These are phyloP conservation scores for Pistacia vera DNA, from an alignment of 345 rosid species.

Conservation along the genomic window DNA sequence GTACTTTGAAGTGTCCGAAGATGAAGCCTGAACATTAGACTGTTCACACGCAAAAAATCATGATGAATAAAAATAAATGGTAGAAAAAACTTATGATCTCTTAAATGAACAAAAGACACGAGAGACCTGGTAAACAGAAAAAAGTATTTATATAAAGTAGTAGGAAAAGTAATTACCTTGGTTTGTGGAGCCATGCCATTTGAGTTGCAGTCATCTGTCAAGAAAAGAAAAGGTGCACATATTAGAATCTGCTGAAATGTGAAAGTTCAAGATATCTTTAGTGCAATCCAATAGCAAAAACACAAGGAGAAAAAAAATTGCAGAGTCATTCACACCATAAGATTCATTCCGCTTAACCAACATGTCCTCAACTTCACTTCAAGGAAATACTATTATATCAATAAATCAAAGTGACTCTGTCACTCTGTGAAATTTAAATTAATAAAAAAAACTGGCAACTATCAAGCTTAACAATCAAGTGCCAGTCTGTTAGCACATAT, in stretches of 20 bases:
- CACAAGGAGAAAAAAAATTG: background rate
- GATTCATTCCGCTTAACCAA: background rate
- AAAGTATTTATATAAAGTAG: background rate
- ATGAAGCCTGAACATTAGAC: conserved; percentile 36
- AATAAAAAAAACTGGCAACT: background rate
- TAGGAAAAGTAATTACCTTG: conserved; percentile 30
- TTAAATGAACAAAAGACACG: background rate
- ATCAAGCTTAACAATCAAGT: background rate
- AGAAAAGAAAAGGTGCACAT: conserved; percentile 10
- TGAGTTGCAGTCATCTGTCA: conserved; percentile 32
- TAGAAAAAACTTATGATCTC: conserved; percentile 7
- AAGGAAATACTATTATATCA: background rate
- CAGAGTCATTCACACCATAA: background rate
- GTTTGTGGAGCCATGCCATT: conserved; percentile 4
- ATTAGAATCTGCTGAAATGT: conserved; percentile 8
- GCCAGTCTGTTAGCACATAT: background rate
- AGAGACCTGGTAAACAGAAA: conserved; percentile 2
- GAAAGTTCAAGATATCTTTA: background rate
- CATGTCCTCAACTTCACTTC: background rate
- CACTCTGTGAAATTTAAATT: background rate
- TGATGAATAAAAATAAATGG: background rate
- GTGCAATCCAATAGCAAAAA: conserved; percentile 1
- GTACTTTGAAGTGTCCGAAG: conserved; percentile 56
- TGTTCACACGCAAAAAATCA: conserved; percentile 28
- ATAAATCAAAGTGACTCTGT: background rate